Base-by-base conservation (phyloP, 1,284 basidiomycete genomes). In the Kwoniella shivajii region DNA sequence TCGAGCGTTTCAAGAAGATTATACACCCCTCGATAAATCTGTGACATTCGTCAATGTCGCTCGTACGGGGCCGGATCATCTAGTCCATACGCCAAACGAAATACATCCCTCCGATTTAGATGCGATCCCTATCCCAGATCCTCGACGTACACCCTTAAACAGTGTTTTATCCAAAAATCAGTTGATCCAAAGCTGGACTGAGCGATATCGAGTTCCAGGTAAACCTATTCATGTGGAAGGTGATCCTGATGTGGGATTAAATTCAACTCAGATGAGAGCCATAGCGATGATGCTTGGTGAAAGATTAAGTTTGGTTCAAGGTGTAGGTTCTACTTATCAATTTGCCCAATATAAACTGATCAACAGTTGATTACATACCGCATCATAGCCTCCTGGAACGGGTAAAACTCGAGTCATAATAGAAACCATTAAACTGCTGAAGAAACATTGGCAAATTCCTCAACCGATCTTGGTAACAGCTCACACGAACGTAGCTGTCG, bases 401-500 rank as follows among this genome's bases (percentile, higher is more conserved):
- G 68, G 93, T 44, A 97, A 97, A 78, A 95, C 92, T 1, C 87
- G 88, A 68, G 95, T 93, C 0, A 92, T 97, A 48, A 87, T 94
- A 30, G 87, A 93, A 70, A 82, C 90, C 1, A 83, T 93, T 65
- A 85, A 85, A 64, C 76, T 97, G 27, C 84, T 97, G 63, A 96
- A 96, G 82, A 48, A 78, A 6, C 85, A 92, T 71, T 97, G 93
- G 74, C 82, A 88, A 71, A 85, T 94, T 13, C 85, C 89, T 9
- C 85, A 90, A 39, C 92, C 92, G 0, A 82, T 96, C 43, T 83
- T 96, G 14, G 86, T 96, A 3, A 90, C 89, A 71, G 93, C 93
- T 0, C 94, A 91, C 72, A 97, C 94, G 36, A 95, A 97, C 65
- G 89, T 87, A 24, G 92, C 94, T 0, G 90, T 95, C n/a, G 92